Base-by-base conservation (phyloP, 2,329 filamentous ascomycete genomes). In the Sclerotinia borealis region DNA sequence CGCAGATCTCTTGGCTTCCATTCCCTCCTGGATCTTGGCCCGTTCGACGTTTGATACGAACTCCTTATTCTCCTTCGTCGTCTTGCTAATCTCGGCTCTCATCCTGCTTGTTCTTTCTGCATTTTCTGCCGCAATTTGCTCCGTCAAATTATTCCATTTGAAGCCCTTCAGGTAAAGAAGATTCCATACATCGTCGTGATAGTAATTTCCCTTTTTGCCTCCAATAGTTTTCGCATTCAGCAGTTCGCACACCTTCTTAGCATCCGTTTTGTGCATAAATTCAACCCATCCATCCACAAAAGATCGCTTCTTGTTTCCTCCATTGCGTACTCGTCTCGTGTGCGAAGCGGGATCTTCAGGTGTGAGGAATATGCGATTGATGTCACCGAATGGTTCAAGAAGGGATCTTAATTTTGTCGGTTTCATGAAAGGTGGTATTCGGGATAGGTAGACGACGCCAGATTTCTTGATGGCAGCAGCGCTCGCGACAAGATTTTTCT, bases 201-300 rank as follows among this genome's bases (percentile, higher is more conserved):
- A 96, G 74, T 90, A 92, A 55, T 83, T 85, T 15, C 90, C 84
- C 78, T 96, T 96, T 78, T 93, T 93, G 31, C 91, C 91, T 58
- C 91, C 91, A 64, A 95, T 90, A 15, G 83, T 90, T 67, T 84
- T 84, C 48, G 89, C 88, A 73, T 96, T 96, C 56, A 96, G 79
- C 31, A 89, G 81, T 68, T 91, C 88, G 56, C 87, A 90, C 0
- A 85, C 88, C n/a, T 84, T 79, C 75, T 93, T 92, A 41, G 91
- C 91, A 66, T 93, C 87, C 67, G 82, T 82, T 76, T 95, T 95
- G 66, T 83, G 81, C 41, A 85, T 76, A 71, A 93, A 96, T 75
- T 96, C 92, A 34, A 95, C 85, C 91, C 91, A 96, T 51, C 91
- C 92, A 75, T 96, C 92, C 4, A 85, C 88, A 77, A 86, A 95